Percentiles rank a stretch among this genome's conserved stretches.
phyloP scores from a whole-genome alignment of 2,329 filamentous ascomycete genomes.

The Escovopsis sp. region DNA sequence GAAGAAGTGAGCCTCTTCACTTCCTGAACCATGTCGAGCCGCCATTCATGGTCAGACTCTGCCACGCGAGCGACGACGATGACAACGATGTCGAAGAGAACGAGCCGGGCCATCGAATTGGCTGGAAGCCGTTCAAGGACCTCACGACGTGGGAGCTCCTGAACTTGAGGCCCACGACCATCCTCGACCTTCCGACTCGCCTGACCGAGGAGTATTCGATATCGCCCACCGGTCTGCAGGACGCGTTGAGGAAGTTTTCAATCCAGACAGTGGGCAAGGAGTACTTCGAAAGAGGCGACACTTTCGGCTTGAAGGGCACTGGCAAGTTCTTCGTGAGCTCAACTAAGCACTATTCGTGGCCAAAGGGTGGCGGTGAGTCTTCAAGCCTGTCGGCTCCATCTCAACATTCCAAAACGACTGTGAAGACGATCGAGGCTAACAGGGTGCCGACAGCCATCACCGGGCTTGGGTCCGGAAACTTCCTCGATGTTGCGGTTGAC shows the following conservation, averaged over 20 bases:
- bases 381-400: neutral
- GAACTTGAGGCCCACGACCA: constrained; percentile 23
- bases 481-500: constrained; percentile 26
- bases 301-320: constrained; percentile 6
- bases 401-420: neutral
- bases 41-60: constrained; percentile 20
- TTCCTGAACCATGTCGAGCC: constrained; percentile 19
- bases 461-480: constrained; percentile 28
- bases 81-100: too few species aligned
- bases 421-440: too few species aligned
- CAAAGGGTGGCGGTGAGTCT: constrained; percentile 28
- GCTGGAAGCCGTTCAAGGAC: constrained; percentile 20
- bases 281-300: constrained; percentile 19
- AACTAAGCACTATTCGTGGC: constrained; percentile 34
- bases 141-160: constrained; percentile 29
- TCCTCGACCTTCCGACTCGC: constrained; percentile 26
- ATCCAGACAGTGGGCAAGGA: constrained; percentile 28
- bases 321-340: constrained; percentile 23
- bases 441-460: constrained; percentile 20
- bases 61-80: constrained; percentile 13
- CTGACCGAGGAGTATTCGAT: constrained; percentile 24
- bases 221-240: constrained; percentile 20
- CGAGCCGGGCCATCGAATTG: too few species aligned
- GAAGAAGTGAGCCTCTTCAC: constrained; percentile 20
- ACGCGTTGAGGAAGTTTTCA: constrained; percentile 10